Base-by-base conservation (phyloP, 495 filamentous ascomycete species). In the Friedmanniomyces simplex region DNA sequence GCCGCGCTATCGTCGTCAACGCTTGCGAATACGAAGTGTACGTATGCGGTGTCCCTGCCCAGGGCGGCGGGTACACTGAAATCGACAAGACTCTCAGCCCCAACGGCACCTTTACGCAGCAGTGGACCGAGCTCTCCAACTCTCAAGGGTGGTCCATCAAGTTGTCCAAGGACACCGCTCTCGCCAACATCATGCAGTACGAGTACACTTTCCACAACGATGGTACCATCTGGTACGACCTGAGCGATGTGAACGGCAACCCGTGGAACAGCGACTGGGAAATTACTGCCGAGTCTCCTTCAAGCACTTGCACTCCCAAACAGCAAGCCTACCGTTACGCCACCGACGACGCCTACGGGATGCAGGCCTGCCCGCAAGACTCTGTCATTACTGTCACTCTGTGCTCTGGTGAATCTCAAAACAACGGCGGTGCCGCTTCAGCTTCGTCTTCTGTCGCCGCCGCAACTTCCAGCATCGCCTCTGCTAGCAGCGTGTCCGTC, bases 271-370 rank as follows among this genome's bases (percentile, higher is more conserved):
- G 41, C 22, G 54, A 66, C 58, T 66, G 64, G 64, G 61, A 61
- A 36, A 64, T 66, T 48, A 61, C 54, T 30, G 57, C 61, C 26
- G n/a, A 48, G 10, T 43, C 47, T 24, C 25, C 54, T 16, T 41
- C 36, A 11, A 36, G 48, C 52, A 26, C 21, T 43, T 66, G 64
- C 55, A 28, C 28, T 1, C 64, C 64, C 3, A 55, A 57, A 20
- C 61, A 66, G 39, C 53, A 55, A 13, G 64, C 64, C 25, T 66
- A 66, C 58, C 61, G 61, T 22, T 66, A 66, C 50, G 50, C 61
- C 12, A 66, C 64, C 48, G 64, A 66, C 30, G 64, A 66, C 26
- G 64, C 64, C 22, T 66, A 66, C 32, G 64, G 64, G 24, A 64
- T 63, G 64, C 64, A 66, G 53, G 42, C 57, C n/a, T 66, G 64